Base-by-base conservation (phyloP, 2,329 filamentous ascomycete genomes). In the Colletotrichum destructivum region DNA sequence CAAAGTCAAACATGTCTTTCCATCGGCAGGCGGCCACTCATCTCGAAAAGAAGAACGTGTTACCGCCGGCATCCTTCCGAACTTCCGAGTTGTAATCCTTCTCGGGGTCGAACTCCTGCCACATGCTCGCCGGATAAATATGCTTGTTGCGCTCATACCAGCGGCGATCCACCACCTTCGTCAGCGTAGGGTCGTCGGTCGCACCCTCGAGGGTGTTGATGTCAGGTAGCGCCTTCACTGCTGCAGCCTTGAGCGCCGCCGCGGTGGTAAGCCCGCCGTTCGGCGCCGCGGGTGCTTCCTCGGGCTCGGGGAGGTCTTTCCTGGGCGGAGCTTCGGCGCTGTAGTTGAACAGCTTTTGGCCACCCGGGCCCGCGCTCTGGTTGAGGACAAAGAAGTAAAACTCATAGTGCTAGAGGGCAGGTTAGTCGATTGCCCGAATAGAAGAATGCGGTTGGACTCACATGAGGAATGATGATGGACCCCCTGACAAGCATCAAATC, bases 61-160 rank as follows among this genome's bases (percentile, higher is more conserved):
- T 99, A 15, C 96, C 96, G 66, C 94, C 92, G 15, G 89, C 89
- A 83, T 99, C 96, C 78, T 94, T 93, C 76, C 94, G 89, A 49
- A 95, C 89, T 75, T 94, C 90, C 74, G 86, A 88, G 78, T 90
- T 88, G 83, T 97, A 97, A 77, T 98, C 93, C 81, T 93, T 94
- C 73, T 94, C 94, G 0, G 95, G 93, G 75, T 98, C 95, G 80
- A 97, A 99, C 74, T 97, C 93, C 77, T 95, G 94, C 96, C 96
- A 99, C 57, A 96, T 89, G 79, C 94, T 98, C 23, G 96, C 96
- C 0, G 96, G 96, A 80, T 96, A 99, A 69, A 99, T 98, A 82
- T 99, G 96, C 83, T 98, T 99, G 81, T 98, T 98, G 78, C 92
- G 90, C 85, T 98, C 95, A 81, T 98, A 99, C 96, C 96, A 99